phyloP scores from a whole-genome alignment of 192 early-diverging fungal species.

The Spizellomyces sp. region DNA sequence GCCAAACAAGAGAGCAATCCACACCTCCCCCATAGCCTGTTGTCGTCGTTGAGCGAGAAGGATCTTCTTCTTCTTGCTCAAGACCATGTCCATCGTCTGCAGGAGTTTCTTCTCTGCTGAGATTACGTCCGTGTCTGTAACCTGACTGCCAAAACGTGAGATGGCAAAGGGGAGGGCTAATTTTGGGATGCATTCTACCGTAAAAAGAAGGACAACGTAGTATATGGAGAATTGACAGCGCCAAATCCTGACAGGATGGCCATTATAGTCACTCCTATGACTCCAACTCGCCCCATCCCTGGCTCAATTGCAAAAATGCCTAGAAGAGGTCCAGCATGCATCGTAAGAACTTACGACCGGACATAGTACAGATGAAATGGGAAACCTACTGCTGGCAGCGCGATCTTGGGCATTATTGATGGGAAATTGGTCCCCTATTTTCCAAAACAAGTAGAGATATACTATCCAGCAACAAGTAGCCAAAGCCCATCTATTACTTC shows the following conservation, averaged over 20 bases:
- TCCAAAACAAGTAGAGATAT: constrained; percentile 40
- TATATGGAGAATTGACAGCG: constrained; percentile 90
- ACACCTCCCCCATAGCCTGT: constrained; percentile 11
- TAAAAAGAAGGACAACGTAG: constrained; percentile 79
- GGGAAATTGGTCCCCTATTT: constrained; percentile 37
- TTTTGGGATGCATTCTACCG: constrained; percentile 41
- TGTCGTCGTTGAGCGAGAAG: constrained; percentile 32
- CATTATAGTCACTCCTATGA: constrained; percentile 92
- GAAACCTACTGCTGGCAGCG: neutral
- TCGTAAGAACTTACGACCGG: neutral
- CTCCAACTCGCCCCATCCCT: constrained; percentile 81
- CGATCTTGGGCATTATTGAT: constrained; percentile 14
- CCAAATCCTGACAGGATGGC: constrained; percentile 92
- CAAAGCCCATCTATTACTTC: constrained; percentile 20
- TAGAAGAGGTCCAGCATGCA: neutral
- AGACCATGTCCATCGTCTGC: constrained; percentile 71
- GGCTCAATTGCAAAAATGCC: constrained; percentile 27
- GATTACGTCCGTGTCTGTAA: constrained; percentile 55
- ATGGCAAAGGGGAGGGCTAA: neutral
- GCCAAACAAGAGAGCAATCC: neutral
- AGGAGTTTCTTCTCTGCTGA: constrained; percentile 72
- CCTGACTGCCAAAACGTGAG: constrained; percentile 37
- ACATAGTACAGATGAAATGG: neutral
- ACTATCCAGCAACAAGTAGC: constrained; percentile 25
- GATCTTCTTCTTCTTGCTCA: constrained; percentile 70